Evolutionary conservation across 148 eudicot species (phyloP).

Genomic region (Silene latifolia): DNA sequence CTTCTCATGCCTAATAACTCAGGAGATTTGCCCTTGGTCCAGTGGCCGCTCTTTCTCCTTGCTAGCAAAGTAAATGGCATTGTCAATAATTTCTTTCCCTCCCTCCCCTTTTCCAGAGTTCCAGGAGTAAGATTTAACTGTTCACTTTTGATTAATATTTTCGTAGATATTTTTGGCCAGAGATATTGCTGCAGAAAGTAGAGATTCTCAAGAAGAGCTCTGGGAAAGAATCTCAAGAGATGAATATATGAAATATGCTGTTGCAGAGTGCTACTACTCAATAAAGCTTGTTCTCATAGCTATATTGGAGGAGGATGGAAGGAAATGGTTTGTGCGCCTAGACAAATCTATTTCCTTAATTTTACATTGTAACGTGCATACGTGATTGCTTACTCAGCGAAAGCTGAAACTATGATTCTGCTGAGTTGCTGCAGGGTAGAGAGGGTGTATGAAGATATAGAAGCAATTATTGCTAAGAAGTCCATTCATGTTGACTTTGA

Average conservation of each 20-base stretch:
- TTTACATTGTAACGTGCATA: background rate
- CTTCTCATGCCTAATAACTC: constrained; percentile 85
- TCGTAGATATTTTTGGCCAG: constrained; percentile 79
- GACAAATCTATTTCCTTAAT: background rate
- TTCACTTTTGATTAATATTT: constrained; percentile 1
- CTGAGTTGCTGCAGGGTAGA: constrained; percentile 67
- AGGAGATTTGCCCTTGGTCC: constrained; percentile 77
- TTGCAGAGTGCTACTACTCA: constrained; percentile 69
- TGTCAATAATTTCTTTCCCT: background rate
- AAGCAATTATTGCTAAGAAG: constrained; percentile 41
- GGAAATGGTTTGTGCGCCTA: constrained; percentile 57
- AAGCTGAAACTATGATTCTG: constrained; percentile 4
- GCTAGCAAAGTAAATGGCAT: constrained; percentile 75
- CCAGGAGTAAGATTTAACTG: background rate
- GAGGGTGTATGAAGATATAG: constrained; percentile 72
- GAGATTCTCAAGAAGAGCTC: constrained; percentile 72
- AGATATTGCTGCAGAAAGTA: constrained; percentile 78
- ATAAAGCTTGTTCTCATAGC: constrained; percentile 61
- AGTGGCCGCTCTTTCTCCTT: constrained; percentile 98
- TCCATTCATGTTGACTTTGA: constrained; percentile 47
- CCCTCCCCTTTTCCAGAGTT: background rate
- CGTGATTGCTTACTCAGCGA: background rate
- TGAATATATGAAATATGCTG: constrained; percentile 96
- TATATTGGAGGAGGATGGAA: constrained; percentile 82
- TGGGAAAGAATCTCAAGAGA: constrained; percentile 90